Base-by-base conservation (phyloP, 305 asterid genomes). In the Ruellia speciosa region DNA sequence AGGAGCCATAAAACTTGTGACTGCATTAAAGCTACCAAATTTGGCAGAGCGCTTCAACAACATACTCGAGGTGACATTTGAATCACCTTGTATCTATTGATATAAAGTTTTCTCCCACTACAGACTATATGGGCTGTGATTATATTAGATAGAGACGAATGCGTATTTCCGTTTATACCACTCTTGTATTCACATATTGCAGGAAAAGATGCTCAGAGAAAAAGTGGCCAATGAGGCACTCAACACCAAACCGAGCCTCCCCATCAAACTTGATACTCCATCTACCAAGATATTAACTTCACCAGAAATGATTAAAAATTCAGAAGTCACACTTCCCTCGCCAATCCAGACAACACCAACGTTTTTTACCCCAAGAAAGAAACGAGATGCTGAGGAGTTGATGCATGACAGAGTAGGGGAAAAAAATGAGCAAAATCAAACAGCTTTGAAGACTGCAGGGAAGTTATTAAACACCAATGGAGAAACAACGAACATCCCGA, bases 1-100 rank as follows among this genome's bases (percentile, higher is more conserved):
- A 77, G 96, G 90, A 52, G 99, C 99, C 49, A 89, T 88, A 67
- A 93, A 93, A 81, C 87, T 93, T 53, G 99, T 79, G n/a, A 93
- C 99, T 49, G 89, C 86, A 18, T 62, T 93, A 72, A 93, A 93
- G 76, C 94, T 81, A 51, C 95, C 99, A 52, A 93, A 77, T 75
- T 75, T 93, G 75, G 99, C 97, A 1, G 99, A 93, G 67, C 87
- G 95, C 54, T 93, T 93, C 78, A 88, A 73, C 76, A 63, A 72
- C 81, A 84, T 88, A 70, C 75, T 93, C 54, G 97, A 88, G 94
- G 97, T 88, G 64, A 74, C 66, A 35, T 60, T 62, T 51, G 7
- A 63, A 35, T 65, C 51, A 51, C 41, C 37, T 24, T 24, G 31
- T 24, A 24, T 4, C 2, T 24, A 1, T 24, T 24, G 31, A 24